Evolutionary conservation across 2,329 filamentous ascomycete genomes (phyloP).

Genomic region (Ampelomyces quisqualis): DNA sequence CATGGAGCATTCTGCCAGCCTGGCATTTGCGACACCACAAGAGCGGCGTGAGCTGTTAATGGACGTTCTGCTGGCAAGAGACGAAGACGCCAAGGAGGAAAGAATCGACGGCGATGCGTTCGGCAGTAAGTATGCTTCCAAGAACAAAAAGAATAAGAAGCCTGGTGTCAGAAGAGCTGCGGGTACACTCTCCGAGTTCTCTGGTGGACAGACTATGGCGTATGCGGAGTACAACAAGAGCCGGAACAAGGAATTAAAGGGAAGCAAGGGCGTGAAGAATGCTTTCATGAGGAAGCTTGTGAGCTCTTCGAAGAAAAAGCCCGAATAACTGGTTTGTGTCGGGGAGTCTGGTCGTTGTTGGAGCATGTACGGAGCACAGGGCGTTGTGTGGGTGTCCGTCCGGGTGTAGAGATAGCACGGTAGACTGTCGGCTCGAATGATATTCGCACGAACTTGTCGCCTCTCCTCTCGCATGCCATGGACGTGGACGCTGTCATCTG

Average conservation of each 20-base stretch:
- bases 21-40: conserved; percentile 75
- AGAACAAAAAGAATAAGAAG: conserved; percentile 51
- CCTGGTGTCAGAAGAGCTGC: conserved; percentile 76
- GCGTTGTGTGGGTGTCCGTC: too few relatives aligned
- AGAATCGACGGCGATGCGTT: conserved; percentile 69
- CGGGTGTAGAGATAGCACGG: too few relatives aligned
- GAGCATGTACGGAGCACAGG: too few relatives aligned
- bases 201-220: conserved; percentile 96
- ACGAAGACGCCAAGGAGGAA: conserved; percentile 68
- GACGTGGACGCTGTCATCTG: too few relatives aligned
- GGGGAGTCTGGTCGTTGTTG: too few relatives aligned
- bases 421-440: too few relatives aligned
- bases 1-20: conserved; percentile 76
- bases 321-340: background rate
- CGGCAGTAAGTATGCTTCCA: conserved; percentile 48
- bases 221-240: conserved; percentile 57
- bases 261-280: conserved; percentile 6
- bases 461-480: too few relatives aligned
- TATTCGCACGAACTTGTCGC: too few relatives aligned
- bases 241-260: conserved; percentile 45
- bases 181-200: conserved; percentile 79
- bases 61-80: conserved; percentile 85
- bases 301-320: conserved; percentile 6
- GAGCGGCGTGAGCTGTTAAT: conserved; percentile 85
- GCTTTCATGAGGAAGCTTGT: conserved; percentile 7